Conservation (phyloP, 768 basidiomycete genomes). For the Melanogaster broomeanus region DNA sequence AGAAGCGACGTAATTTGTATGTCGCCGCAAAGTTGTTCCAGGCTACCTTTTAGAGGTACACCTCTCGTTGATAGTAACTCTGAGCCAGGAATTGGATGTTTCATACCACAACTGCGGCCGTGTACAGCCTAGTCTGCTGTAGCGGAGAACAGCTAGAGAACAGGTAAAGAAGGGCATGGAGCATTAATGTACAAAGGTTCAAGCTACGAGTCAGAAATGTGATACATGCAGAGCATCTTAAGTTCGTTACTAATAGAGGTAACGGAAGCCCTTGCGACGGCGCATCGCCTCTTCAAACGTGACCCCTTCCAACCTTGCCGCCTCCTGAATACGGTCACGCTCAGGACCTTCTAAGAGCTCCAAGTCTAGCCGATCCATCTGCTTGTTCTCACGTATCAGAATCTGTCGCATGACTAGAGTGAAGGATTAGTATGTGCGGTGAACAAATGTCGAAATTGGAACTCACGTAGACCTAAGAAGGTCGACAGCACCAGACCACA, state of each 20-base stretch:
- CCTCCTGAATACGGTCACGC: constrained; percentile 54
- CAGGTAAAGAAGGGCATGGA: too few species aligned
- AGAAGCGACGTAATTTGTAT: constrained; percentile 27
- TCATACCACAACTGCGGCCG: too few species aligned
- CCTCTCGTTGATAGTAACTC: constrained; percentile 15
- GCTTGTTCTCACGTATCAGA: constrained; percentile 52
- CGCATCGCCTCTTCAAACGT: constrained; percentile 60
- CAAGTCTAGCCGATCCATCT: constrained; percentile 50
- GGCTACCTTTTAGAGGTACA: constrained; percentile 10
- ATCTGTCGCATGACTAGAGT: constrained; percentile 42
- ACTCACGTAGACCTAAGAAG: constrained; percentile 36
- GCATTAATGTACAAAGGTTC: too few species aligned
- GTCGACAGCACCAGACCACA: constrained; percentile 33
- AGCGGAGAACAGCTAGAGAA: too few species aligned
- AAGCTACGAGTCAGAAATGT: too few species aligned
- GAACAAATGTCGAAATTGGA: background rate
- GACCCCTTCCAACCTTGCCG: constrained; percentile 59
- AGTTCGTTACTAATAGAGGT: constrained; percentile 57
- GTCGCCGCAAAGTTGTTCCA: constrained; percentile 30
- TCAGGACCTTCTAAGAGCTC: constrained; percentile 45
- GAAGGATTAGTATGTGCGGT: background rate
- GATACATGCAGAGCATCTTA: too few species aligned
- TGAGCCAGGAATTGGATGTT: too few species aligned
- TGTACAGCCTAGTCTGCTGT: too few species aligned
- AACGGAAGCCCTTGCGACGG: constrained; percentile 58